A percentile compares a stretch with the other conserved stretches of the same genome.
Conservation (phyloP, 2,329 filamentous ascomycete species). For the Paecilomyces fulvus region DNA sequence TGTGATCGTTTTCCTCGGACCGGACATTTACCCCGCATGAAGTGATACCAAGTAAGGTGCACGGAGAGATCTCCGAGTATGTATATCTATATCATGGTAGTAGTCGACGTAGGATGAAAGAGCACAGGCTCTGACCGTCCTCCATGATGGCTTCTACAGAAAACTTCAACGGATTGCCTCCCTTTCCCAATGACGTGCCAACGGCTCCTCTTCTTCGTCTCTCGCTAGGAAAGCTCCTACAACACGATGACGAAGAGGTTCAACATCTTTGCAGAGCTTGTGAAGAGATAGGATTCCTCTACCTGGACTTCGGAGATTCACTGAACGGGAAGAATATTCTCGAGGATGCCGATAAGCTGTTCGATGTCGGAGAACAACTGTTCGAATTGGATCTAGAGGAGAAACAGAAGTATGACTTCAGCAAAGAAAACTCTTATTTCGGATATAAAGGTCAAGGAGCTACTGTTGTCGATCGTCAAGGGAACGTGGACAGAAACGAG, state of each 20-base stretch:
- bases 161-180: constrained; percentile 23
- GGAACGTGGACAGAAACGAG: constrained; percentile 45
- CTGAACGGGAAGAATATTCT: constrained; percentile 34
- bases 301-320: constrained; percentile 40
- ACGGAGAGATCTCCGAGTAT: not conserved
- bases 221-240: constrained; percentile 30
- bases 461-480: constrained; percentile 39
- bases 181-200: constrained; percentile 35
- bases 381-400: constrained; percentile 44
- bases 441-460: constrained; percentile 46
- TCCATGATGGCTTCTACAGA: constrained; percentile 2
- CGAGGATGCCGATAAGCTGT: constrained; percentile 37
- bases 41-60: not conserved
- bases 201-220: constrained; percentile 38
- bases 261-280: constrained; percentile 30
- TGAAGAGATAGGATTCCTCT: constrained; percentile 50
- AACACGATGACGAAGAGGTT: constrained; percentile 25
- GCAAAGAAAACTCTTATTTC: constrained; percentile 42
- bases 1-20: not conserved
- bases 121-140: not conserved
- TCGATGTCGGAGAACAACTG: constrained; percentile 37
- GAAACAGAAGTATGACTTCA: constrained; percentile 48
- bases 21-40: not conserved
- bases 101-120: too few species aligned
- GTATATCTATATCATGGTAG: not conserved